Evolutionary conservation across 345 rosid genomes (phyloP).

Genomic region (Citrus sp.): DNA sequence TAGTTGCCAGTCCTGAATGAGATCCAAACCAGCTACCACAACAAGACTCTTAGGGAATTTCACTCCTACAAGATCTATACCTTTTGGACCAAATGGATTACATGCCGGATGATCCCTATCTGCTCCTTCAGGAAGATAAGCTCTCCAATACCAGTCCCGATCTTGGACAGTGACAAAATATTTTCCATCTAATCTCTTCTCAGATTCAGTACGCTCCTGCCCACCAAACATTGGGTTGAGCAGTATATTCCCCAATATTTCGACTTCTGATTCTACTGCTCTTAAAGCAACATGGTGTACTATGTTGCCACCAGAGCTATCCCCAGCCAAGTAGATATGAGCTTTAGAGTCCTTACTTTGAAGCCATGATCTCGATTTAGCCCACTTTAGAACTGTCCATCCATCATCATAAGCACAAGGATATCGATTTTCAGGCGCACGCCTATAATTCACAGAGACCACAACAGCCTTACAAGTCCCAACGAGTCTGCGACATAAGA

Average conservation of each 20-base stretch:
- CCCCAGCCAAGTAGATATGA: conserved; percentile 80
- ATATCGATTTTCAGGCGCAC: conserved; percentile 77
- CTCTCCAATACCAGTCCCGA: conserved; percentile 95
- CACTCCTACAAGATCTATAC: conserved; percentile 46
- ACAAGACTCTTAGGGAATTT: conserved; percentile 77
- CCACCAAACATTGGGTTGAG: conserved; percentile 96
- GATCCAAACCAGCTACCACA: conserved; percentile 89
- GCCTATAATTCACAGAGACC: conserved; percentile 86
- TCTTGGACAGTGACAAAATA: conserved; percentile 72
- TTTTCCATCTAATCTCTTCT: conserved; percentile 70
- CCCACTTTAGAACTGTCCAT: conserved; percentile 82
- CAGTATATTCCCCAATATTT: conserved; percentile 64
- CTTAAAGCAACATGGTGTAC: conserved; percentile 74
- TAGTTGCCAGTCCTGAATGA: conserved; percentile 80
- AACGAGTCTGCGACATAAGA: conserved; percentile 73
- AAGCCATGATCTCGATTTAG: conserved; percentile 71
- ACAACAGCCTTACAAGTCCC: conserved; percentile 69
- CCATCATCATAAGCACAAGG: conserved; percentile 95
- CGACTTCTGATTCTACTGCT: conserved; percentile 60
- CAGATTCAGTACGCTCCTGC: conserved; percentile 74
- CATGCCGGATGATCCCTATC: conserved; percentile 90
- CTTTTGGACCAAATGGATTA: conserved; percentile 76
- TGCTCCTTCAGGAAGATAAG: conserved; percentile 74
- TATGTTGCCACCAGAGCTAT: conserved; percentile 93
- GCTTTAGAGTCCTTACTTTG: conserved; percentile 68